Conservation (phyloP, 495 filamentous ascomycete genomes). For the Penicillium angulare region DNA sequence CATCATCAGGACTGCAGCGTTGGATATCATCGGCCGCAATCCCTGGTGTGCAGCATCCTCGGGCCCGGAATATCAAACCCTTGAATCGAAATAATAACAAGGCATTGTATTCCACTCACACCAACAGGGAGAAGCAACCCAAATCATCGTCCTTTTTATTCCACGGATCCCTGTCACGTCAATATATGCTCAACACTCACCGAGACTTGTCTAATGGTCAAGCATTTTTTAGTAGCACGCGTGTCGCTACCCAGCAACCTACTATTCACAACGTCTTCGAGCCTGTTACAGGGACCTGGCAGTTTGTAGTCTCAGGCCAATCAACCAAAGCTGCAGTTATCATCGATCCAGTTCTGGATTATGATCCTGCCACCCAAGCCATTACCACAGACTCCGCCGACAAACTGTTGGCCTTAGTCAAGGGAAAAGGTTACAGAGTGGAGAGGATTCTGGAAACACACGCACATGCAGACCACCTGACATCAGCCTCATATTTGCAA, state of each 20-base stretch:
- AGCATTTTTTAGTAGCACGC: slow-evolving; percentile 7
- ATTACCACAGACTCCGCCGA: slow-evolving; percentile 53
- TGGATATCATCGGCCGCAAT: background rate
- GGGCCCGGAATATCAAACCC: background rate
- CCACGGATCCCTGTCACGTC: background rate
- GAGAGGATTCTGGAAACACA: slow-evolving; percentile 57
- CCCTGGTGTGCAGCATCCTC: background rate
- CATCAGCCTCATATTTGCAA: slow-evolving; percentile 55
- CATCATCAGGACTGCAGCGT: background rate
- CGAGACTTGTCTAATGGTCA: background rate
- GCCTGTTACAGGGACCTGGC: slow-evolving; percentile 52
- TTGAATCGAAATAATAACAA: background rate
- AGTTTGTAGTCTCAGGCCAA: slow-evolving; percentile 58
- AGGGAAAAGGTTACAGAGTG: slow-evolving; percentile 45
- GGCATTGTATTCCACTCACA: background rate
- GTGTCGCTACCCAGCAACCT: slow-evolving; percentile 19
- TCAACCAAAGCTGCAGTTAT: slow-evolving; percentile 46
- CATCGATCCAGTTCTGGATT: slow-evolving; percentile 62
- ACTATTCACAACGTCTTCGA: slow-evolving; percentile 47
- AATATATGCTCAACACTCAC: background rate
- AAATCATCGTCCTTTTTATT: background rate
- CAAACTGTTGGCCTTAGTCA: slow-evolving; percentile 38
- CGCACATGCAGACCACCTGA: slow-evolving; percentile 63
- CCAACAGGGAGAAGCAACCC: too few species aligned
- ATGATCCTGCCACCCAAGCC: slow-evolving; percentile 42